Base-by-base conservation (phyloP, 2,329 filamentous ascomycete species). In the Sporothrix pseudoabietina region DNA sequence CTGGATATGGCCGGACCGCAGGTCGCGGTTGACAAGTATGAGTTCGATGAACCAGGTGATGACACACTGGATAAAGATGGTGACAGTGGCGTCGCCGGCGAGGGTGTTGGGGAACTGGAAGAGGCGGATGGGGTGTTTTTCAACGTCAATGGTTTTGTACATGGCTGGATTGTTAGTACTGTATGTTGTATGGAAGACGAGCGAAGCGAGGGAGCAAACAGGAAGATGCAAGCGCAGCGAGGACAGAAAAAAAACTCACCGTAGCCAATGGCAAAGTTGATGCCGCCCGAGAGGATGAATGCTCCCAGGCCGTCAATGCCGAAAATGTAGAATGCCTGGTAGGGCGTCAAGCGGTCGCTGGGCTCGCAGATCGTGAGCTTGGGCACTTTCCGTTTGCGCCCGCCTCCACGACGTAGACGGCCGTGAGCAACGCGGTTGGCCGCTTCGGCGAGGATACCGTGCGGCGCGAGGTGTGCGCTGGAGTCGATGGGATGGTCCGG, bases 181-280 rank as follows among this genome's bases (percentile, higher is more conserved):
- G 26, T 26, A 26, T 26, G 26, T 3, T 10, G 39, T 77, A 57
- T 52, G 12, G 16, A 47, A 52, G 44, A 55, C 26, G 44, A 63
- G 57, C 35, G 32, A 14, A 54, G 16, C 22, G 52, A 10, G 52
- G 0, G 52, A 12, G 52, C 16, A 6, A 1, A 9, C 52, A 30
- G 7, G 1, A 54, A 54, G n/a, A 14, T 26, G 49, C 30, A 26
- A 55, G 61, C 35, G 22, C 30, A 30, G 41, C 8, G n/a, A 47
- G n/a, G n/a, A 26, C 39, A 57, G 44, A 66, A 10, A 10, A 41
- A 54, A 57, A 9, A 77, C 79, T 73, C 77, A 86, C 85, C 83
- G 75, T 86, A 87, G 19, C 84, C 85, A 73, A 87, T 81, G 61
- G 81, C 83, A 77, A 87, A 86, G 79, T 87, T 87, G 75, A 87